Conservation (phyloP, 305 asterid species). For the Vinca major region DNA sequence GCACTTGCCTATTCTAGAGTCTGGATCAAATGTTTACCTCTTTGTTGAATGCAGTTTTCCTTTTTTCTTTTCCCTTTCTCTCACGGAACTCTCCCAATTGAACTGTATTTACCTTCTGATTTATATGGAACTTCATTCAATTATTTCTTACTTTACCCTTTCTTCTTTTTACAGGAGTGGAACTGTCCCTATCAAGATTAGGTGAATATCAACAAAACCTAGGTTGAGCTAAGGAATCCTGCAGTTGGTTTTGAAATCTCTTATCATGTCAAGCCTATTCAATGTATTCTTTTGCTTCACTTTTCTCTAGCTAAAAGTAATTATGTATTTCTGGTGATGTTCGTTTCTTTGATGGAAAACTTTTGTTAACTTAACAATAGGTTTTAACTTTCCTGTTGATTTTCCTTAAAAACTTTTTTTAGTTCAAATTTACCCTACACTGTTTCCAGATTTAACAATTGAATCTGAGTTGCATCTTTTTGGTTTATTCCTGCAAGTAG, state of each 20-base stretch:
- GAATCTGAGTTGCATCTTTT: background rate
- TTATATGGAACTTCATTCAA: background rate
- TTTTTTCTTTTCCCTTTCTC: background rate
- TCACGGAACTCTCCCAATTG: background rate
- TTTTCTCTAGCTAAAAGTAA: background rate
- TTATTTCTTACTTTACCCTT: conserved; percentile 5
- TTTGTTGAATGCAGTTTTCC: background rate
- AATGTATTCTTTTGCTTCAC: conserved; percentile 15
- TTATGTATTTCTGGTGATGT: background rate
- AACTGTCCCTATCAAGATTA: conserved; percentile 2
- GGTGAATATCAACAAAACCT: background rate
- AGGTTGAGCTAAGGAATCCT: conserved; percentile 8
- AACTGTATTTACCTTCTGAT: background rate
- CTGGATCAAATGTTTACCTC: background rate
- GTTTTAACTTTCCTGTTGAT: background rate
- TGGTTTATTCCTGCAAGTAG: background rate
- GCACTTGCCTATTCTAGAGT: background rate
- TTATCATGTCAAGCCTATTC: conserved; percentile 18
- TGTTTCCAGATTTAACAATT: background rate
- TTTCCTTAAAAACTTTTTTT: background rate
- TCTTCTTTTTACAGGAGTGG: background rate
- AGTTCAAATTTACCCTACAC: background rate
- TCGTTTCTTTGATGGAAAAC: background rate
- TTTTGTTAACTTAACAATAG: background rate
- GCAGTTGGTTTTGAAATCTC: conserved; percentile 15